phyloP scores from a whole-genome alignment of 768 basidiomycete species.

The Boletellus sp. region DNA sequence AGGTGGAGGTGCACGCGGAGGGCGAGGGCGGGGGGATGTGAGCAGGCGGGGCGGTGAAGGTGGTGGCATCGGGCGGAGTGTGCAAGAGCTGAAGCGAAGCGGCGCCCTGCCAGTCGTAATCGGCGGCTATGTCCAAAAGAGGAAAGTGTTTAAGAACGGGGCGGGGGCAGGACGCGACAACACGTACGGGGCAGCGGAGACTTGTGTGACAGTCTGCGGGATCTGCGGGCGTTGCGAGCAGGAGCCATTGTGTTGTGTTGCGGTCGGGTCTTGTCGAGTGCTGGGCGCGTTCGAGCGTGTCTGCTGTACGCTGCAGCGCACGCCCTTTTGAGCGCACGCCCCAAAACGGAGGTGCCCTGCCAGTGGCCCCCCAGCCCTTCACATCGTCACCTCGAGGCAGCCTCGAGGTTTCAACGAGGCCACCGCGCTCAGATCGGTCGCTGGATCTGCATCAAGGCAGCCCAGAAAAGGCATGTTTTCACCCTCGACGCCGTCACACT shows the following conservation, averaged over 20 bases:
- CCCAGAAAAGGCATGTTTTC: background rate
- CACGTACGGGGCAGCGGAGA: constrained; percentile 33
- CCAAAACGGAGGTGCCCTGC: constrained; percentile 16
- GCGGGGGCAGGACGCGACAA: constrained; percentile 13
- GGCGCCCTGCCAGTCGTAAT: constrained; percentile 26
- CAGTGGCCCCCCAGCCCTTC: constrained; percentile 27
- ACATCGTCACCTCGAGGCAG: constrained; percentile 39
- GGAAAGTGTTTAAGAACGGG: constrained; percentile 34
- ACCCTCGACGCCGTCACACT: background rate
- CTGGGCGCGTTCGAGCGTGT: constrained; percentile 9
- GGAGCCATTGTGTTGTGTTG: constrained; percentile 29
- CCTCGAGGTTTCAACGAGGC: constrained; percentile 32
- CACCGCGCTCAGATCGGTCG: constrained; percentile 24
- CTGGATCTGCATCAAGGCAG: constrained; percentile 27
- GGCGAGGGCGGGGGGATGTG: constrained; percentile 17
- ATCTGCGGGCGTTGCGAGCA: constrained; percentile 36
- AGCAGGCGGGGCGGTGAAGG: background rate
- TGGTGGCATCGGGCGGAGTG: constrained; percentile 13
- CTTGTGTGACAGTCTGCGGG: constrained; percentile 43
- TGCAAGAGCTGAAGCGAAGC: constrained; percentile 23
- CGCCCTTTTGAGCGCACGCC: constrained; percentile 32
- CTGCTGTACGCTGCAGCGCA: constrained; percentile 3
- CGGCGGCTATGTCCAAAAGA: constrained; percentile 30
- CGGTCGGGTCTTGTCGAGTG: constrained; percentile 1
- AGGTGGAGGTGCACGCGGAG: constrained; percentile 12